Evolutionary conservation across 2,329 filamentous ascomycete species (phyloP).

Genomic region (Passalora sequoiae): DNA sequence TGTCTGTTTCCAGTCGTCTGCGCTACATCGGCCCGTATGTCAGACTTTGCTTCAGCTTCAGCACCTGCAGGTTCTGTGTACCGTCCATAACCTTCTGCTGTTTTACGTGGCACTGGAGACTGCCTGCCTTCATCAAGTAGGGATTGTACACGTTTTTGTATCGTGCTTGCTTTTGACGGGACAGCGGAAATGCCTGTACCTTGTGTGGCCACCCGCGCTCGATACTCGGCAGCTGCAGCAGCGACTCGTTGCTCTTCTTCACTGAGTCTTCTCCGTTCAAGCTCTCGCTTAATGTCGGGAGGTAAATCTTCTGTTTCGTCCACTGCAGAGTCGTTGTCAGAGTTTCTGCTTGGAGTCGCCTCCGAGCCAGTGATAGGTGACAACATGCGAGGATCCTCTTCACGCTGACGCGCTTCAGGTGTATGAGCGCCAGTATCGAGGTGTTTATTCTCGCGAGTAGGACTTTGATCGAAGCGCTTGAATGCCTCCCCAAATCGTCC

Average conservation of each 20-base stretch:
- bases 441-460: constrained; percentile 11
- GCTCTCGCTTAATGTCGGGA: constrained; percentile 82
- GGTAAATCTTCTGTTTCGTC: constrained; percentile 68
- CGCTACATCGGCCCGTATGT: constrained; percentile 13
- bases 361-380: constrained; percentile 74
- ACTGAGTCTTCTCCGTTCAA: constrained; percentile 73
- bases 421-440: constrained; percentile 15
- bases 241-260: constrained; percentile 89
- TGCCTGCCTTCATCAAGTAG: constrained; percentile 70
- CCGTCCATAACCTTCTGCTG: constrained; percentile 83
- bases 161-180: constrained; percentile 68
- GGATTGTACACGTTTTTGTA: constrained; percentile 85
- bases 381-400: constrained; percentile 38
- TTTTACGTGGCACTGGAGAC: constrained; percentile 55
- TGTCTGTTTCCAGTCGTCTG: constrained; percentile 14
- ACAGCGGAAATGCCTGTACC: constrained; percentile 49
- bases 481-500: constrained; percentile 92
- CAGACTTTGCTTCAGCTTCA: constrained; percentile 1
- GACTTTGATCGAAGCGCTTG: constrained; percentile 69
- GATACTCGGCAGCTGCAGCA: constrained; percentile 82
- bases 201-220: constrained; percentile 63
- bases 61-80: constrained; percentile 59
- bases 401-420: constrained; percentile 16
- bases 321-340: constrained; percentile 46
- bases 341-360: constrained; percentile 59